Conservation (phyloP, 2,329 filamentous ascomycete species). For the Calonectria pseudoreteaudii region DNA sequence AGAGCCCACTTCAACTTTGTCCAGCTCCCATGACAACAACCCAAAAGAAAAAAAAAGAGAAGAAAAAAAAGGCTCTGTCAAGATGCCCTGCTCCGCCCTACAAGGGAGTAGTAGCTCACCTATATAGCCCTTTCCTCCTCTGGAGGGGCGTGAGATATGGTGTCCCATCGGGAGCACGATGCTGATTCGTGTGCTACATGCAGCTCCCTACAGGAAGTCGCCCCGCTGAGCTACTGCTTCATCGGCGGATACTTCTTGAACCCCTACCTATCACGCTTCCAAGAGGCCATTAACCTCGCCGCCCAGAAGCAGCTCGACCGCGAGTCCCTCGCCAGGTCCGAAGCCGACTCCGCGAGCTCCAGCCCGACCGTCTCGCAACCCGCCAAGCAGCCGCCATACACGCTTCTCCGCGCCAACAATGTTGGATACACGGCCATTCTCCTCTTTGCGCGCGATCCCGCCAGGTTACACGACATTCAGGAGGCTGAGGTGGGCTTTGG, state of each 20-base stretch:
- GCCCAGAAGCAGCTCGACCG: slow-evolving; percentile 30
- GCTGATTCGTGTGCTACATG: slow-evolving; percentile 38
- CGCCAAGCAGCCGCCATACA: slow-evolving; percentile 66
- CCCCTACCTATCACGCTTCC: slow-evolving; percentile 80
- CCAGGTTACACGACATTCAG: slow-evolving; percentile 73
- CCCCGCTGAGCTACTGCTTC: slow-evolving; percentile 86
- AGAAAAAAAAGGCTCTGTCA: neutral
- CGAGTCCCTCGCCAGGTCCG: neutral
- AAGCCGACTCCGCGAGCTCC: slow-evolving; percentile 12
- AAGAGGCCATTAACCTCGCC: slow-evolving; percentile 78
- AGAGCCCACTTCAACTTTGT: neutral
- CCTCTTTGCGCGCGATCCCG: slow-evolving; percentile 78
- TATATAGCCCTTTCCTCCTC: slow-evolving; percentile 1
- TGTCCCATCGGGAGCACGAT: slow-evolving; percentile 28
- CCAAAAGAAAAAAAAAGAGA: neutral
- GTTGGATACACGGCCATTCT: slow-evolving; percentile 92
- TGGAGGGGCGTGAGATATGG: slow-evolving; percentile 10
- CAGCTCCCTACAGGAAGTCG: slow-evolving; percentile 89
- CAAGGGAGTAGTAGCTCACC: neutral
- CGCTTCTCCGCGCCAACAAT: slow-evolving; percentile 77
- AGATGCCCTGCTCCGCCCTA: neutral
- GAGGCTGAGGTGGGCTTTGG: slow-evolving; percentile 89
- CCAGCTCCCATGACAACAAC: neutral
- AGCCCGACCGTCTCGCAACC: slow-evolving; percentile 29
- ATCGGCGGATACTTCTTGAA: slow-evolving; percentile 84